These are phyloP conservation scores for Ganoderma lucidum DNA, from an alignment of 1,284 basidiomycete species.

Conservation along the genomic window DNA sequence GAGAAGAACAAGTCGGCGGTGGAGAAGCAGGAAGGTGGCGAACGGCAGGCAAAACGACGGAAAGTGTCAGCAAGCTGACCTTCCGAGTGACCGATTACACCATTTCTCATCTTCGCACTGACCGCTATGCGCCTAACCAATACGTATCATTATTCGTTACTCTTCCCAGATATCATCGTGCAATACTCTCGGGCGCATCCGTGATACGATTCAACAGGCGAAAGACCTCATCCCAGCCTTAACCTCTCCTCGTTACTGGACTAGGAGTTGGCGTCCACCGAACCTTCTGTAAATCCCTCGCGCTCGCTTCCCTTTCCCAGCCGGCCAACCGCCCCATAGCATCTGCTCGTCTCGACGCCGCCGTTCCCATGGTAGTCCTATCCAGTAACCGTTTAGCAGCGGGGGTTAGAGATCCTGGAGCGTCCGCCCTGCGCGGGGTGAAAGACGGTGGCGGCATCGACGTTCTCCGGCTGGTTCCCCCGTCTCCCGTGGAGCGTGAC, in stretches of 20 bases:
- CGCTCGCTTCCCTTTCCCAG: conserved; percentile 64
- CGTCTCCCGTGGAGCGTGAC: conserved; percentile 43
- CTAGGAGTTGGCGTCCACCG: conserved; percentile 86
- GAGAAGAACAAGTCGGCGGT: conserved; percentile 15
- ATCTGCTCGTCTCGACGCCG: conserved; percentile 69
- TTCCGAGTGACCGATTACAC: neutral
- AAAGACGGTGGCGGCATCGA: conserved; percentile 76
- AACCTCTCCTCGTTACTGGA: conserved; percentile 45
- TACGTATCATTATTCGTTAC: conserved; percentile 26
- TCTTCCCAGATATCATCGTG: conserved; percentile 5
- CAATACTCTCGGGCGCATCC: neutral
- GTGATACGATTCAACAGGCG: conserved; percentile 9
- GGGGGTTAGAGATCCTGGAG: conserved; percentile 78
- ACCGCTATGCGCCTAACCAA: neutral
- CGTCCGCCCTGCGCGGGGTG: conserved; percentile 72
- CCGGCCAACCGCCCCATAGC: conserved; percentile 69
- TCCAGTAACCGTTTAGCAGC: conserved; percentile 81
- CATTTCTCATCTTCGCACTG: neutral
- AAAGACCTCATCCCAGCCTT: conserved; percentile 29
- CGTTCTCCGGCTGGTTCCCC: conserved; percentile 47
- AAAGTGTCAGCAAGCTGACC: conserved; percentile 27
- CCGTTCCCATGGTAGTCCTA: conserved; percentile 68
- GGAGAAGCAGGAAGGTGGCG: conserved; percentile 13
- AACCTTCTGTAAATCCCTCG: conserved; percentile 67
- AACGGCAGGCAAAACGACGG: conserved; percentile 29